A percentile compares a stretch with the other conserved stretches of the same genome.
These are phyloP conservation scores for Trichoderma arundinaceum DNA, from an alignment of 2,329 filamentous ascomycete species.

Conservation along the genomic window DNA sequence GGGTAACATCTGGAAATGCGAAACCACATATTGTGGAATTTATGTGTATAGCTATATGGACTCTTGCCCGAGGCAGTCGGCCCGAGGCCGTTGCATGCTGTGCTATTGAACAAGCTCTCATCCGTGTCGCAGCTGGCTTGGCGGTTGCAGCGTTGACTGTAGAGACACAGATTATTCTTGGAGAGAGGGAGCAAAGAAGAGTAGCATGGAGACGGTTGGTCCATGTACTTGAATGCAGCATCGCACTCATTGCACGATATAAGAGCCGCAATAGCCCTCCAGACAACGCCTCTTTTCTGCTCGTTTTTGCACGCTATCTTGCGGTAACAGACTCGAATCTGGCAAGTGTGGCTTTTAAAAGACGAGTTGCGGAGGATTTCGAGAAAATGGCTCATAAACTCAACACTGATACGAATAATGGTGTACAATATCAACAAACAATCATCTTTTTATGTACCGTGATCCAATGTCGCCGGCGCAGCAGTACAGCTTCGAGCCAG, in stretches of 20 bases:
- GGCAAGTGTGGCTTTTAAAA: slow-evolving; percentile 29
- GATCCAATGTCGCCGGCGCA: slow-evolving; percentile 54
- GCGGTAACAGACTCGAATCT: slow-evolving; percentile 34
- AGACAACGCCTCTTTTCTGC: slow-evolving; percentile 36
- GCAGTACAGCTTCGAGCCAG: slow-evolving; percentile 46
- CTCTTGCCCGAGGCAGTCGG: slow-evolving; percentile 34
- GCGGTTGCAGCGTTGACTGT: slow-evolving; percentile 38
- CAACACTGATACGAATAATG: slow-evolving; percentile 31
- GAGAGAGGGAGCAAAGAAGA: slow-evolving; percentile 27
- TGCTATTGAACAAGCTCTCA: slow-evolving; percentile 39
- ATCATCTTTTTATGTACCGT: slow-evolving; percentile 52
- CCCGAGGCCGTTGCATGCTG: slow-evolving; percentile 19
- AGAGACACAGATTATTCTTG: slow-evolving; percentile 24
- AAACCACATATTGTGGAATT: slow-evolving; percentile 38
- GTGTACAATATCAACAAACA: slow-evolving; percentile 39
- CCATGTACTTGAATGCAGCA: slow-evolving; percentile 39
- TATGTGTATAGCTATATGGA: slow-evolving; percentile 36
- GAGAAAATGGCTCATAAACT: slow-evolving; percentile 33
- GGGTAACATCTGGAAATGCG: slow-evolving; percentile 35
- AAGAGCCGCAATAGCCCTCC: slow-evolving; percentile 20
- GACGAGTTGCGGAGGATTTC: slow-evolving; percentile 36
- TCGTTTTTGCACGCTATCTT: slow-evolving; percentile 41
- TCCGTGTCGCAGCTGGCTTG: slow-evolving; percentile 42
- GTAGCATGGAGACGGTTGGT: slow-evolving; percentile 38
- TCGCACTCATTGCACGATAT: slow-evolving; percentile 33